A percentile compares a stretch with the other conserved stretches of the same genome.
These are phyloP conservation scores for Pseudogymnoascus sp. DNA, from an alignment of 2,329 filamentous ascomycete genomes.

Conservation along the genomic window DNA sequence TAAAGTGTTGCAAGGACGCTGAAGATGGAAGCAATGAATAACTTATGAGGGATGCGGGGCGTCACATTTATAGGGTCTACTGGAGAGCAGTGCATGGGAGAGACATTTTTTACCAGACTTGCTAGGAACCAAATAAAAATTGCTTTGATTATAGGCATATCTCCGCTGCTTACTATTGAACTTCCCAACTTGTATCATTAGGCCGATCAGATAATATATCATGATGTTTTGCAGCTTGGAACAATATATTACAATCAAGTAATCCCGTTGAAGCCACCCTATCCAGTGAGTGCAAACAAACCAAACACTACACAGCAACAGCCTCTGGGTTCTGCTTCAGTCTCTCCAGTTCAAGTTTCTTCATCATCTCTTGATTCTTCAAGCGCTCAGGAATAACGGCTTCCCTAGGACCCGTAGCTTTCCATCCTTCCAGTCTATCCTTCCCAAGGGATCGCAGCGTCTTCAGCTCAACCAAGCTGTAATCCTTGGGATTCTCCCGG, in stretches of 20 bases:
- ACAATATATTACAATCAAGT: background rate
- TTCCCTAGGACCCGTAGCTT: constrained; percentile 36
- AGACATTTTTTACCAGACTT: background rate
- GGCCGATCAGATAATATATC: background rate
- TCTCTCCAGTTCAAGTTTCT: constrained; percentile 34
- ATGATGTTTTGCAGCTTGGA: background rate
- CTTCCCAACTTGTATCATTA: background rate
- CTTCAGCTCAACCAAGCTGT: constrained; percentile 44
- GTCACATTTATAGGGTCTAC: background rate
- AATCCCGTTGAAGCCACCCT: background rate
- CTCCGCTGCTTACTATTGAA: background rate
- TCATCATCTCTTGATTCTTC: constrained; percentile 35
- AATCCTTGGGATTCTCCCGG: constrained; percentile 33
- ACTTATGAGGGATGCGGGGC: background rate
- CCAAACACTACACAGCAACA: background rate
- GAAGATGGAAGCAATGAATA: background rate
- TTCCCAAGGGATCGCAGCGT: constrained; percentile 39
- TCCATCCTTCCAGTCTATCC: constrained; percentile 39
- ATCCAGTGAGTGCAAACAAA: background rate
- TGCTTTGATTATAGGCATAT: background rate
- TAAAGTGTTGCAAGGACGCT: background rate
- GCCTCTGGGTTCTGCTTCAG: constrained; percentile 3
- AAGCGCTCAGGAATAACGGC: constrained; percentile 38
- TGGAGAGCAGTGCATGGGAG: background rate
- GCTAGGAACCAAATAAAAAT: background rate